phyloP scores from a whole-genome alignment of 805 yeast genomes.

The Spathaspora arborariae region DNA sequence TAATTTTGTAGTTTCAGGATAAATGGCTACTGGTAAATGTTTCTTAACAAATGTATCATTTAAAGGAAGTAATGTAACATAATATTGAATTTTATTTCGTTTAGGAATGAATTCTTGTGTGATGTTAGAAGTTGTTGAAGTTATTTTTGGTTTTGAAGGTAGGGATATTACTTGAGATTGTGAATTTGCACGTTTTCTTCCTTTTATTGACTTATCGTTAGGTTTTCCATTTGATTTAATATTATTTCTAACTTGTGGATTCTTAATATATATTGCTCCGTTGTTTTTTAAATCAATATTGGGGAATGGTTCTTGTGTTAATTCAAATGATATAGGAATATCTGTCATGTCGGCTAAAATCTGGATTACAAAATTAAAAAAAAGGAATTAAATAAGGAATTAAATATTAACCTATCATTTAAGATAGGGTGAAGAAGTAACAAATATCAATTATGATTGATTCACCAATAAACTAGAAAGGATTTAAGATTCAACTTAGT shows the following conservation, averaged over 20 bases:
- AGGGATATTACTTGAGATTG: slow-evolving; percentile 35
- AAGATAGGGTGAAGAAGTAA: too few species aligned
- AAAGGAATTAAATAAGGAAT: neutral
- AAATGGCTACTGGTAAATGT: slow-evolving; percentile 70
- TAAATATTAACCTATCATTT: neutral
- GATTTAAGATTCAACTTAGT: too few species aligned
- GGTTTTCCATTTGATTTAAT: slow-evolving; percentile 3
- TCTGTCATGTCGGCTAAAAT: neutral
- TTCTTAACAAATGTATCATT: slow-evolving; percentile 83
- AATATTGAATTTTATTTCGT: slow-evolving; percentile 38
- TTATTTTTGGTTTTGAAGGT: slow-evolving; percentile 15
- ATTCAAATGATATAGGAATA: slow-evolving; percentile 2
- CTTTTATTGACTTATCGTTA: neutral
- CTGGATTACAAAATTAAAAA: neutral
- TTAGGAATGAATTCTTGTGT: slow-evolving; percentile 13
- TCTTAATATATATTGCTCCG: slow-evolving; percentile 2
- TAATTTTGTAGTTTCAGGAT: slow-evolving; percentile 78
- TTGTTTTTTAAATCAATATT: slow-evolving; percentile 3
- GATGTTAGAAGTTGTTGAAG: slow-evolving; percentile 4
- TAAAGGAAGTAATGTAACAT: slow-evolving; percentile 69
- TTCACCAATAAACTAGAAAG: too few species aligned
- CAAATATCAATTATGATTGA: too few species aligned
- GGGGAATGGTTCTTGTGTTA: slow-evolving; percentile 7
- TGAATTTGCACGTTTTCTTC: slow-evolving; percentile 36
- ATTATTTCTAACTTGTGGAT: neutral